These are phyloP conservation scores for Inga oerstediana DNA, from an alignment of 306 rosid genomes.

Conservation along the genomic window DNA sequence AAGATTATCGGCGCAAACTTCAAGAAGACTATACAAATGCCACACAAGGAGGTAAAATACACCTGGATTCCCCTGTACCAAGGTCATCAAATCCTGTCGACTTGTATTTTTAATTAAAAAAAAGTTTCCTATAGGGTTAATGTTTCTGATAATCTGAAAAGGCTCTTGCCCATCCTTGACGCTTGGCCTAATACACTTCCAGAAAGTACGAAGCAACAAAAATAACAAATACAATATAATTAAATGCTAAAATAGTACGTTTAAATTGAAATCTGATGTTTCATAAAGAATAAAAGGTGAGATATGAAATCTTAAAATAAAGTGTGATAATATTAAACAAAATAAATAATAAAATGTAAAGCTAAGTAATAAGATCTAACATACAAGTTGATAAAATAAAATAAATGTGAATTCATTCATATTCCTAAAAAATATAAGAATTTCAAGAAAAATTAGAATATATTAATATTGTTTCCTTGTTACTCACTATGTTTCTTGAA, in stretches of 20 bases:
- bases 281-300: neutral
- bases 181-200: neutral
- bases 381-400: neutral
- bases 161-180: neutral
- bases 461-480: neutral
- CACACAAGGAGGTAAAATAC: conserved; percentile 75
- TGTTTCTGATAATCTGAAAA: neutral
- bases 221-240: neutral
- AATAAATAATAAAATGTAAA: too few relatives aligned
- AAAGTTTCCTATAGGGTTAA: neutral
- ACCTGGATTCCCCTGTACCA: conserved; percentile 24
- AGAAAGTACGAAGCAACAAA: neutral
- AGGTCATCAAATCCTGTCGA: neutral
- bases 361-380: neutral
- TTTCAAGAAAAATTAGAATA: neutral
- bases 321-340: neutral
- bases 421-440: neutral
- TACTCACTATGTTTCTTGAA: neutral
- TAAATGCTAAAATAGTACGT: neutral
- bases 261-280: neutral
- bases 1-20: conserved; percentile 86
- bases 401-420: neutral
- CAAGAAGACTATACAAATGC: conserved; percentile 90
- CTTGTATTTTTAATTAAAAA: conserved; percentile 6
- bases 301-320: neutral